phyloP scores from a whole-genome alignment of 2,329 filamentous ascomycete species.

The Talaromyces sp. region DNA sequence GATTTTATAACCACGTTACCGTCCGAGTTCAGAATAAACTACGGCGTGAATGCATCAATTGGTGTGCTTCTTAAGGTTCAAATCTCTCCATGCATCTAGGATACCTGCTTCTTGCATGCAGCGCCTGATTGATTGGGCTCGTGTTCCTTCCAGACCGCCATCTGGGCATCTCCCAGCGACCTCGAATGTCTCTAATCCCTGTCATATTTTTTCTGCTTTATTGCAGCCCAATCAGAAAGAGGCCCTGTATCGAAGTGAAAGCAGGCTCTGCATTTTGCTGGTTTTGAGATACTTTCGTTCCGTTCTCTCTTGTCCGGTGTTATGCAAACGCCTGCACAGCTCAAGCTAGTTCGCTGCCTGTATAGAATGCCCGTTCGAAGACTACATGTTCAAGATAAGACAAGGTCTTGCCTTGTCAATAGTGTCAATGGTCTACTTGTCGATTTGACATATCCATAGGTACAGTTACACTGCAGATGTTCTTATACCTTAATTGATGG shows the following conservation, averaged over 20 bases:
- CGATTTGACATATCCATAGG: background rate
- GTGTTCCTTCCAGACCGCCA: conserved; percentile 10
- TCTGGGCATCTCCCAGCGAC: background rate
- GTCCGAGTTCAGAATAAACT: background rate
- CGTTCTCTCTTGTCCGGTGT: background rate
- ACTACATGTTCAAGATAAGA: background rate
- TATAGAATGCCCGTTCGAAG: background rate
- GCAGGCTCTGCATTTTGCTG: background rate
- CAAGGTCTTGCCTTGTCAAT: background rate
- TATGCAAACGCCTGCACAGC: background rate
- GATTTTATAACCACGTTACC: background rate
- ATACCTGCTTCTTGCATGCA: conserved; percentile 3
- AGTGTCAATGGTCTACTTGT: background rate
- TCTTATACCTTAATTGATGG: background rate
- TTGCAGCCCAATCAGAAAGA: conserved; percentile 8
- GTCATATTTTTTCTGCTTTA: background rate
- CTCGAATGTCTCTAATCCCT: background rate
- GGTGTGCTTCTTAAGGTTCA: background rate
- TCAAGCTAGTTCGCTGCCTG: background rate
- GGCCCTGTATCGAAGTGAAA: background rate
- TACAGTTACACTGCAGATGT: conserved; percentile 5
- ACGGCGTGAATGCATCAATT: background rate
- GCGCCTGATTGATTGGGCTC: background rate
- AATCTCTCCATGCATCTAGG: background rate
- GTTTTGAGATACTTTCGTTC: background rate